These are phyloP conservation scores for Ophiostoma pallidulum DNA, from an alignment of 2,329 filamentous ascomycete genomes.

Conservation along the genomic window DNA sequence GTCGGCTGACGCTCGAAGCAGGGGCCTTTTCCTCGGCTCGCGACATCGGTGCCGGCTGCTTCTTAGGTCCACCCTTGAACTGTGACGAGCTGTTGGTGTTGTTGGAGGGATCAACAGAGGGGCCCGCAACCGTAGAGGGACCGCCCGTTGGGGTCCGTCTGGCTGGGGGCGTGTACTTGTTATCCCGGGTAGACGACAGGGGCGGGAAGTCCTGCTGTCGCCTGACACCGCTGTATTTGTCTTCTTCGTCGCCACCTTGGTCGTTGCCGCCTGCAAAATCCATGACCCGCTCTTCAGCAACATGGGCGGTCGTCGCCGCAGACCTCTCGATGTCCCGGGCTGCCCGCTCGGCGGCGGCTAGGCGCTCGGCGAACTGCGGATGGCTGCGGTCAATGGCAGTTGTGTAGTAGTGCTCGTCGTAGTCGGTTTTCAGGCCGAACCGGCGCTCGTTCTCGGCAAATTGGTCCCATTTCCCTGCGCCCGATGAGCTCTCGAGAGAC, in stretches of 20 bases:
- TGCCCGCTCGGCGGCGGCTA: conserved; percentile 70
- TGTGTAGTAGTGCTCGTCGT: conserved; percentile 91
- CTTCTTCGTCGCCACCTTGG: conserved; percentile 76
- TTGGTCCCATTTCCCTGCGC: conserved; percentile 68
- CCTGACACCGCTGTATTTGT: conserved; percentile 86
- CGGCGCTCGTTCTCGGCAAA: conserved; percentile 82
- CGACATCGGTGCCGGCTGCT: conserved; percentile 25
- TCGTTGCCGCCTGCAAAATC: conserved; percentile 54
- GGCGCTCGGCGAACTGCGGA: conserved; percentile 68
- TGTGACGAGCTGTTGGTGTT: conserved; percentile 92
- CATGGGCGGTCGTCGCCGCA: conserved; percentile 64
- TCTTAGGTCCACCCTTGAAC: conserved; percentile 39
- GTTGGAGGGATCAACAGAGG: conserved; percentile 77
- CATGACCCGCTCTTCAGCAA: conserved; percentile 80
- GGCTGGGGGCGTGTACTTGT: conserved; percentile 85
- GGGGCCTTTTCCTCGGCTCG: conserved; percentile 28
- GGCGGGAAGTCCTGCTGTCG: conserved; percentile 62
- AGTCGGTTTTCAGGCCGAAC: conserved; percentile 82
- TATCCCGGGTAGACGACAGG: conserved; percentile 41
- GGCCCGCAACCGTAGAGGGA: conserved; percentile 64
- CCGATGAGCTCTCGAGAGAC: conserved; percentile 55
- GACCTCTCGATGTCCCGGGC: conserved; percentile 83
- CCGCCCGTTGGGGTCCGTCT: conserved; percentile 69
- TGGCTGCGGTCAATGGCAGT: conserved; percentile 79
- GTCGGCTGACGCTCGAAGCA: conserved; percentile 13